Evolutionary conservation across 441 rosid genomes (phyloP).

Genomic region (Aleurites moluccanus): DNA sequence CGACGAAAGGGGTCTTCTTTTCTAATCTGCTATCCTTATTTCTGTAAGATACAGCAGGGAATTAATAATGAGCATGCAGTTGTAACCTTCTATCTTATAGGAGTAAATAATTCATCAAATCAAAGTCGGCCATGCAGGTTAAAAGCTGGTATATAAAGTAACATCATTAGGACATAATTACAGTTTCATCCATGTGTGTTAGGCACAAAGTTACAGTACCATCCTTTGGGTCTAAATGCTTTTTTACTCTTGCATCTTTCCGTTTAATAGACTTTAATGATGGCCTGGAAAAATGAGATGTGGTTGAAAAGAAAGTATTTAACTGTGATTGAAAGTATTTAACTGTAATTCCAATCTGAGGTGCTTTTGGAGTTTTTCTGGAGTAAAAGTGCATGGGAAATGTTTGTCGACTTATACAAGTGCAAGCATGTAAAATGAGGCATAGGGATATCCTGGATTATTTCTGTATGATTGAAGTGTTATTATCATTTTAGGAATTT

Average conservation of each 20-base stretch:
- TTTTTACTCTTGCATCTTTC: background rate
- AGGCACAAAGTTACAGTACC: background rate
- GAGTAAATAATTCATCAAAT: background rate
- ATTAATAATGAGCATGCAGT: too few relatives aligned
- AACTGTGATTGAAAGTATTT: background rate
- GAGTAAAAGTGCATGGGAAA: background rate
- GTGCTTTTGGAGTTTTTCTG: background rate
- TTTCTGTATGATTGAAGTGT: background rate
- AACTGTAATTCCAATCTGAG: background rate
- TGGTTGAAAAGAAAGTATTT: background rate
- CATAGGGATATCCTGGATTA: background rate
- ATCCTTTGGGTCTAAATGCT: conserved; percentile 1
- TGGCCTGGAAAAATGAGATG: background rate
- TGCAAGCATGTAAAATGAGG: background rate
- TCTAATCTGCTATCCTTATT: background rate
- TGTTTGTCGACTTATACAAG: background rate
- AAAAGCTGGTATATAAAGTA: background rate
- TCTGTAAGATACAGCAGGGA: background rate
- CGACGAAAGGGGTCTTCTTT: background rate
- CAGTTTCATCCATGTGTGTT: background rate
- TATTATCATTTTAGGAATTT: background rate
- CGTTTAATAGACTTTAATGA: background rate
- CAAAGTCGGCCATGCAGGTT: background rate
- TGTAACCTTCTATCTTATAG: background rate
- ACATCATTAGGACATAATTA: background rate